These are phyloP conservation scores for Torulaspora gathmanii DNA, from an alignment of 805 yeast species.

Conservation along the genomic window DNA sequence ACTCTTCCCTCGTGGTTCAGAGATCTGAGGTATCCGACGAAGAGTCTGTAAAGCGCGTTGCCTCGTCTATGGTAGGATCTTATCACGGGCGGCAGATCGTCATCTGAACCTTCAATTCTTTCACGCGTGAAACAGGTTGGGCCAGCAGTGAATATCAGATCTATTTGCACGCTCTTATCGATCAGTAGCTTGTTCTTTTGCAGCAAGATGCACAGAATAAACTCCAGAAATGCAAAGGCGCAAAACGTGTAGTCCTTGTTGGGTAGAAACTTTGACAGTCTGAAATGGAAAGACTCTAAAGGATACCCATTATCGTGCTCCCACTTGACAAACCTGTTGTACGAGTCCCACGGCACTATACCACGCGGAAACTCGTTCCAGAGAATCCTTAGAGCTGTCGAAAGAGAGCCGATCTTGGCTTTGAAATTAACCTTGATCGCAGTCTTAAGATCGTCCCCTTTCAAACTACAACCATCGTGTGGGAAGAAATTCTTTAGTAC, in stretches of 20 bases:
- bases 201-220: conserved; percentile 31
- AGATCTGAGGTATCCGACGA: conserved; percentile 35
- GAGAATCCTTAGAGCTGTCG: conserved; percentile 32
- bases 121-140: conserved; percentile 35
- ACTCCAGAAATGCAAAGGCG: conserved; percentile 38
- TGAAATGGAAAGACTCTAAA: conserved; percentile 34
- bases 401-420: conserved; percentile 27
- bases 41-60: conserved; percentile 34
- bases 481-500: conserved; percentile 35
- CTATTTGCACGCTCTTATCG: conserved; percentile 31
- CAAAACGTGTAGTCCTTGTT: conserved; percentile 37
- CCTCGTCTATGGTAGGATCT: conserved; percentile 36
- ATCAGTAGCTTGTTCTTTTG: conserved; percentile 32
- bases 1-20: conserved; percentile 33
- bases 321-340: conserved; percentile 25
- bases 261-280: conserved; percentile 35
- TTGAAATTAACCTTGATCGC: conserved; percentile 20
- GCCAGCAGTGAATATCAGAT: conserved; percentile 37
- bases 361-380: conserved; percentile 37
- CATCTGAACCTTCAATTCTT: conserved; percentile 14
- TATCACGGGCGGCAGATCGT: conserved; percentile 33
- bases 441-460: conserved; percentile 29
- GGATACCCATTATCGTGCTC: conserved; percentile 26
- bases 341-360: conserved; percentile 37
- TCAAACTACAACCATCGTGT: conserved; percentile 37